Evolutionary conservation across 768 basidiomycete genomes (phyloP).

Genomic region (Leccinum boreale): DNA sequence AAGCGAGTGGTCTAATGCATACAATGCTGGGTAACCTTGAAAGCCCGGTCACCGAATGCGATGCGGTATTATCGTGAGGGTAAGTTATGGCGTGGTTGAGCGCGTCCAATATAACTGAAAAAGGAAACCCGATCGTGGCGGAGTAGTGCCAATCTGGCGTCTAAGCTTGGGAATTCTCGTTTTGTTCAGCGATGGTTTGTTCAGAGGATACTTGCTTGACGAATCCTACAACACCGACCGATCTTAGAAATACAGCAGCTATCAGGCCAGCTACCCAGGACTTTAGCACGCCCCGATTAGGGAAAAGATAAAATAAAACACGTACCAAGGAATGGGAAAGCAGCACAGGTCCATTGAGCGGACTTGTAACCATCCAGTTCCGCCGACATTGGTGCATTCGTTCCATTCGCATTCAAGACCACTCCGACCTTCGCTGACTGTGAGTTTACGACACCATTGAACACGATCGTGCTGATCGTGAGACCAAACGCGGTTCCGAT

Average conservation of each 20-base stretch:
- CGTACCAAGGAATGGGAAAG: conserved; percentile 58
- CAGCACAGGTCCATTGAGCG: conserved; percentile 64
- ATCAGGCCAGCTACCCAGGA: conserved; percentile 28
- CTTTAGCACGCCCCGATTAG: not conserved
- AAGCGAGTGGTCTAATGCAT: not conserved
- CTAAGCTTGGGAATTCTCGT: conserved; percentile 6
- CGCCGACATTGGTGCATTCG: conserved; percentile 33
- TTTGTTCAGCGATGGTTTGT: conserved; percentile 17
- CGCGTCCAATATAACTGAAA: not conserved
- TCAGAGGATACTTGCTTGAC: conserved; percentile 17
- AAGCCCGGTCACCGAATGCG: not conserved
- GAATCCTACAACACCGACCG: conserved; percentile 41
- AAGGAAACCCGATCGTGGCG: not conserved
- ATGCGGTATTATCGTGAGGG: conserved; percentile 1
- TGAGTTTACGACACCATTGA: conserved; percentile 45
- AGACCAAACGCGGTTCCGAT: conserved; percentile 69
- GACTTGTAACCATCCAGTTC: conserved; percentile 54
- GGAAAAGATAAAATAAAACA: not conserved
- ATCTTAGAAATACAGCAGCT: conserved; percentile 36
- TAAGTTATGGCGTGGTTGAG: not conserved
- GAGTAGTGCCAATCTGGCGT: not conserved
- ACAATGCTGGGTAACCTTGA: not conserved
- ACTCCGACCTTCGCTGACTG: conserved; percentile 34
- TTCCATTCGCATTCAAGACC: conserved; percentile 20
- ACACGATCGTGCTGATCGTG: conserved; percentile 70